These are phyloP conservation scores for Rosa multiflora DNA, from an alignment of 306 rosid species.

Conservation along the genomic window DNA sequence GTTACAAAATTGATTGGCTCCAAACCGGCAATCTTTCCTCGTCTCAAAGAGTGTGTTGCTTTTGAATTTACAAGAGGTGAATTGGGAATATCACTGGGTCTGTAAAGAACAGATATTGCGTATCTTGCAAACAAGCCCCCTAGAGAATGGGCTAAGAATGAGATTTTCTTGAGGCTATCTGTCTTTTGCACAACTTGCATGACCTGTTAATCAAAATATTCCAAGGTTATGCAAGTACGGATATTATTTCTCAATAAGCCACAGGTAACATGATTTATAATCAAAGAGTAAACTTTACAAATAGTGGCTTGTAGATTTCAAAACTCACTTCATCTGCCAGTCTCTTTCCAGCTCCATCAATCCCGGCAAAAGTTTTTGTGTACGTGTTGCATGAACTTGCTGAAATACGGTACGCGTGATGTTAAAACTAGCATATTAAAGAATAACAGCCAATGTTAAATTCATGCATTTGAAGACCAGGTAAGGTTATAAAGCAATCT, in stretches of 20 bases:
- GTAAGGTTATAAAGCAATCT: background rate
- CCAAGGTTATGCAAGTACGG: constrained; percentile 26
- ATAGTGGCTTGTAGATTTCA: constrained; percentile 26
- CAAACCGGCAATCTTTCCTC: constrained; percentile 74
- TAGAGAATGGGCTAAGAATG: constrained; percentile 92
- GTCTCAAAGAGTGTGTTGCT: constrained; percentile 37
- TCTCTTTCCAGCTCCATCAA: constrained; percentile 93
- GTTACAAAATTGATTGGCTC: constrained; percentile 92
- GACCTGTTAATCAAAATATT: constrained; percentile 48
- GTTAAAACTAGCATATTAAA: constrained; percentile 22
- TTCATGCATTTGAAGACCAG: constrained; percentile 15
- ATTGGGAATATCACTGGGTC: constrained; percentile 37
- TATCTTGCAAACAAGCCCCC: constrained; percentile 96
- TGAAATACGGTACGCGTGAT: constrained; percentile 41
- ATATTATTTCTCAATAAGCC: constrained; percentile 28
- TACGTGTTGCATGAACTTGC: constrained; percentile 83
- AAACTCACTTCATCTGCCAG: constrained; percentile 88
- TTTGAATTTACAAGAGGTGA: constrained; percentile 31
- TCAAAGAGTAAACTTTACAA: constrained; percentile 19
- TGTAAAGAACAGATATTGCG: constrained; percentile 76
- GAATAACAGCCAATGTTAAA: constrained; percentile 5
- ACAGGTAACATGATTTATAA: constrained; percentile 10
- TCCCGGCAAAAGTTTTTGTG: constrained; percentile 86
- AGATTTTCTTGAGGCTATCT: constrained; percentile 69
- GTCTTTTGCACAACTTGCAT: constrained; percentile 74